Conservation (phyloP, 2,329 filamentous ascomycete genomes). For the Albifimbria verrucaria region DNA sequence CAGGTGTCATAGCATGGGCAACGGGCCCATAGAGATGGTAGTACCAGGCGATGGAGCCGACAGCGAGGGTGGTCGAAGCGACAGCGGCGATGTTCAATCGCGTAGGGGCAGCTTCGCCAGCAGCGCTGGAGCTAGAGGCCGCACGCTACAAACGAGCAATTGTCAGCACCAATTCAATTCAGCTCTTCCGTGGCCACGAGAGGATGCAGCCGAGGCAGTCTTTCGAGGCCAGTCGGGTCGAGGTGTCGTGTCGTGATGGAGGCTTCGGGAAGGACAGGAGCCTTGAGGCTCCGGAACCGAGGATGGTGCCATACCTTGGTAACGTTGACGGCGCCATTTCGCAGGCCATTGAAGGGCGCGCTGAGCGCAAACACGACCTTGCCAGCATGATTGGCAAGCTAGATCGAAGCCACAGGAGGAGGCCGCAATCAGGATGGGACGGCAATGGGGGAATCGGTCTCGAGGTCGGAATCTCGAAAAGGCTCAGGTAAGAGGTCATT, state of each 20-base stretch:
- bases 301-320: constrained; percentile 64
- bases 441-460: constrained; percentile 34
- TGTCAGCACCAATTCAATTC: constrained; percentile 33
- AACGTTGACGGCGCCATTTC: constrained; percentile 68
- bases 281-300: constrained; percentile 25
- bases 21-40: constrained; percentile 92
- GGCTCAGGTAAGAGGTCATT: constrained; percentile 34
- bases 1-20: constrained; percentile 84
- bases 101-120: constrained; percentile 67
- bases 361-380: constrained; percentile 84
- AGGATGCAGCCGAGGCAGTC: constrained; percentile 6
- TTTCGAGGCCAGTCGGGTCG: background rate
- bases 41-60: constrained; percentile 94
- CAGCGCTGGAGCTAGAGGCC: constrained; percentile 69
- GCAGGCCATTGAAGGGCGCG: constrained; percentile 77
- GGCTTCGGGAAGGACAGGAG: background rate
- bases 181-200: constrained; percentile 2
- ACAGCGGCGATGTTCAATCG: constrained; percentile 83
- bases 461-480: constrained; percentile 34
- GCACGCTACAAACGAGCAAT: constrained; percentile 48
- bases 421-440: constrained; percentile 31
- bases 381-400: constrained; percentile 76
- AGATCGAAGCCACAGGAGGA: constrained; percentile 33
- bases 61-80: constrained; percentile 80
- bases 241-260: constrained; percentile 16